These are phyloP conservation scores for Physaria fendleri DNA, from an alignment of 345 rosid genomes.

Conservation along the genomic window DNA sequence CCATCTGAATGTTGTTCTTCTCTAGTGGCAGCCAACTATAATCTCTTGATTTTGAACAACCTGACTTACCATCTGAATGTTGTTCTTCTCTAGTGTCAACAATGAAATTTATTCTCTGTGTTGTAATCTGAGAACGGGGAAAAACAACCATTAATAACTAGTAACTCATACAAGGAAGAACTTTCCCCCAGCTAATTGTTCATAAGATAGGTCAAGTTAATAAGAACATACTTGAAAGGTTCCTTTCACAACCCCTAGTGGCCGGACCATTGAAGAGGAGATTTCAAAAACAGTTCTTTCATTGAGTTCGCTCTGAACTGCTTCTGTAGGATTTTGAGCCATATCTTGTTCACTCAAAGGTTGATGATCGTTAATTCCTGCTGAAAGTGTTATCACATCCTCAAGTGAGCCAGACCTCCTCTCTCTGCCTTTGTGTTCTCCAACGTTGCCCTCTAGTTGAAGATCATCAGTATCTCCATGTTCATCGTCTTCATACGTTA, in stretches of 20 bases:
- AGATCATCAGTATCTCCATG: conserved; percentile 41
- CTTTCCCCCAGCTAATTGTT: neutral
- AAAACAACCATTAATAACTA: conserved; percentile 1
- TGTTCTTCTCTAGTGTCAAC: conserved; percentile 44
- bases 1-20: no score
- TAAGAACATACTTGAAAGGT: conserved; percentile 69
- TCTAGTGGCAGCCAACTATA: no score
- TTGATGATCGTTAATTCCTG: conserved; percentile 43
- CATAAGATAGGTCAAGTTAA: neutral
- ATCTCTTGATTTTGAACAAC: conserved; percentile 31
- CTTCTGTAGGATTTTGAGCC: conserved; percentile 42
- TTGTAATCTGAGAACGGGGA: conserved; percentile 55
- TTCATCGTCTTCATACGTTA: conserved; percentile 67
- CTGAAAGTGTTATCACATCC: conserved; percentile 36
- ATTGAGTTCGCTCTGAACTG: conserved; percentile 58
- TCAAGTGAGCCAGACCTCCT: conserved; percentile 42
- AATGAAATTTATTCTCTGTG: conserved; percentile 81
- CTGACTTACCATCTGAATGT: conserved; percentile 34
- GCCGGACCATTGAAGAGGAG: conserved; percentile 83
- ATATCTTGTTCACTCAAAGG: conserved; percentile 44
- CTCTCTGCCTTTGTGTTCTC: conserved; percentile 35
- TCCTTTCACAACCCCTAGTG: conserved; percentile 69
- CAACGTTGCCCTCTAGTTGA: conserved; percentile 35
- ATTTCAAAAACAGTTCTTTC: conserved; percentile 88
- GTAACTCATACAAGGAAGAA: neutral